phyloP scores from a whole-genome alignment of 805 yeast genomes.

The Saturnispora dispora region DNA sequence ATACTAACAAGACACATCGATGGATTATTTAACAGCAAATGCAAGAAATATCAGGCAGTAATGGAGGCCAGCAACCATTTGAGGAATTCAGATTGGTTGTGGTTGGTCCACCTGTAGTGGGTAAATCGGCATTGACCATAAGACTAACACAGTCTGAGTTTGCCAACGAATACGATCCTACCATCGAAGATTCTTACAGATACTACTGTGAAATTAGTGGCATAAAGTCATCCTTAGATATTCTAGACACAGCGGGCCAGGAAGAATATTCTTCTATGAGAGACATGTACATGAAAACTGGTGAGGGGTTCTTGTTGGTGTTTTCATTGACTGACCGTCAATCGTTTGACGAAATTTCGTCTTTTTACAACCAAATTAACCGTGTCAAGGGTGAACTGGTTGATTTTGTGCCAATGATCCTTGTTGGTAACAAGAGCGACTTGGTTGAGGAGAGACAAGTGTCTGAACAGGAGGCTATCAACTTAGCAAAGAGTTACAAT shows the following conservation, averaged over 20 bases:
- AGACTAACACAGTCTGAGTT: conserved; percentile 91
- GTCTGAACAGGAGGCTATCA: conserved; percentile 46
- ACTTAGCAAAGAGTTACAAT: conserved; percentile 55
- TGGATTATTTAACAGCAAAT: neutral
- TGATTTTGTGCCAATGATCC: conserved; percentile 63
- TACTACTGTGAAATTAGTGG: conserved; percentile 81
- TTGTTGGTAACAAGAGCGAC: conserved; percentile 74
- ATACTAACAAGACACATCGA: neutral
- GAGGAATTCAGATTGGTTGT: conserved; percentile 88
- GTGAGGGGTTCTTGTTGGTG: conserved; percentile 86
- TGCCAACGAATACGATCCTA: conserved; percentile 97
- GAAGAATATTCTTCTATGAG: conserved; percentile 92
- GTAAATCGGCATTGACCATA: conserved; percentile 92
- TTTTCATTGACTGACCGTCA: conserved; percentile 80
- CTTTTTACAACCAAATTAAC: conserved; percentile 47
- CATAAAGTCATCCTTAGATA: conserved; percentile 71
- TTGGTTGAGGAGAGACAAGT: conserved; percentile 56
- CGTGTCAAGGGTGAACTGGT: conserved; percentile 39
- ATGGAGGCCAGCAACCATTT: conserved; percentile 2
- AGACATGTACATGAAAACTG: conserved; percentile 93
- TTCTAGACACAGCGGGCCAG: conserved; percentile 96
- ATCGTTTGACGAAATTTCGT: conserved; percentile 75
- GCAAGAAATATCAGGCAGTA: neutral
- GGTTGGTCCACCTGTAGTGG: conserved; percentile 98
- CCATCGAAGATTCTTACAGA: conserved; percentile 87